Evolutionary conservation across 257 asterid species (phyloP).

Genomic region (Schizonepeta tenuifolia): DNA sequence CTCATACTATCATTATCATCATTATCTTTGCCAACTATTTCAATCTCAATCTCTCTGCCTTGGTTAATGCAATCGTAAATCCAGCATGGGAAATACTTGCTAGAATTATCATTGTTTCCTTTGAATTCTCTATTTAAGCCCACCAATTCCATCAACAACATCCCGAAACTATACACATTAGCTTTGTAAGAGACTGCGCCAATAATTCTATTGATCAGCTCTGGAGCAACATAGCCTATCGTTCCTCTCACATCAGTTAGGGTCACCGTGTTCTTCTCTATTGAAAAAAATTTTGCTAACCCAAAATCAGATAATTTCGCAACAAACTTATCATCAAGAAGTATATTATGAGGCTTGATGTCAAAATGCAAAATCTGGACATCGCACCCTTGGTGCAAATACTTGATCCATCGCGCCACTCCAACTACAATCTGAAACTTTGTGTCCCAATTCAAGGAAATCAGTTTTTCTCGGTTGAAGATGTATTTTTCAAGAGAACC

Average conservation of each 20-base stretch:
- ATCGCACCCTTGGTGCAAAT: too few species aligned
- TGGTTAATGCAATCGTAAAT: neutral
- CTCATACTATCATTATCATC: neutral
- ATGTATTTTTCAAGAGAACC: neutral
- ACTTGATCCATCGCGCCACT: too few species aligned
- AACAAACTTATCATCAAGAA: too few species aligned
- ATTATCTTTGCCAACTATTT: too few species aligned
- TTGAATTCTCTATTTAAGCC: neutral
- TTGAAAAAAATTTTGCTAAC: too few species aligned
- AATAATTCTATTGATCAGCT: conserved; percentile 31
- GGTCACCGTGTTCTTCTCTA: conserved; percentile 12
- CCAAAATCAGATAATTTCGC: too few species aligned
- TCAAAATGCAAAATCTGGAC: too few species aligned
- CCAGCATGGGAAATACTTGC: conserved; percentile 8
- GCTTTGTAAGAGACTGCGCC: neutral
- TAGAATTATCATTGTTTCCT: neutral
- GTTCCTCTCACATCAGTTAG: conserved; percentile 40
- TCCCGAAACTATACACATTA: conserved; percentile 14
- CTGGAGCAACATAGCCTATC: conserved; percentile 42
- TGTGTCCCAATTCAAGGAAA: too few species aligned
- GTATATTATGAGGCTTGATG: too few species aligned
- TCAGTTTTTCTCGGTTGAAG: neutral
- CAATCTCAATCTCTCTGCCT: neutral
- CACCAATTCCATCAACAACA: conserved; percentile 12
- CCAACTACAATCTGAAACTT: too few species aligned